Conservation (phyloP, 192 early-diverging fungal species). For the Podila epicladia region DNA sequence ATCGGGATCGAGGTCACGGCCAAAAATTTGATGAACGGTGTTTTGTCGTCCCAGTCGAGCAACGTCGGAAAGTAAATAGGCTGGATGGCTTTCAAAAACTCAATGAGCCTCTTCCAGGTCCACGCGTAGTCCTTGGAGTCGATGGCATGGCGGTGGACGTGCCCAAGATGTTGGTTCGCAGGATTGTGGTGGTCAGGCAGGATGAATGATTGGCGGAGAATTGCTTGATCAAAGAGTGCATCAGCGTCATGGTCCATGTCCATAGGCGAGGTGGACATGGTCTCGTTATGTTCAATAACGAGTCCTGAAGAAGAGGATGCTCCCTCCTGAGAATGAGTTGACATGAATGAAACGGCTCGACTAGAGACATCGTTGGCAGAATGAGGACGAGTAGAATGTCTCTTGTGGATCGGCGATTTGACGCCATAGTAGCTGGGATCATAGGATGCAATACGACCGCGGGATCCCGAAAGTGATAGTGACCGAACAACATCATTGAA, state of each 20-base stretch:
- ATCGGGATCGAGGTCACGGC: slow-evolving; percentile 64
- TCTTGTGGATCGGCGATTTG: slow-evolving; percentile 14
- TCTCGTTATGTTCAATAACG: not conserved
- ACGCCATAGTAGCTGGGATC: slow-evolving; percentile 48
- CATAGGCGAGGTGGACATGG: slow-evolving; percentile 9
- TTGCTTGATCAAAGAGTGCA: slow-evolving; percentile 10
- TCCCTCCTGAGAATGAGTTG: not conserved
- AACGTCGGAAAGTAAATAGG: slow-evolving; percentile 66
- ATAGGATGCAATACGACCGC: slow-evolving; percentile 23
- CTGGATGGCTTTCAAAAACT: slow-evolving; percentile 25
- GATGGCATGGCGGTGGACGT: slow-evolving; percentile 4
- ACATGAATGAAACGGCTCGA: not conserved
- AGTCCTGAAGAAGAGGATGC: not conserved
- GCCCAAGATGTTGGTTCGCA: slow-evolving; percentile 24
- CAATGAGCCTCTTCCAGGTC: not conserved
- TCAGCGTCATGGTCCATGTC: slow-evolving; percentile 6
- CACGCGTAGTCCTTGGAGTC: slow-evolving; percentile 1
- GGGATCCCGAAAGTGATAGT: slow-evolving; percentile 32
- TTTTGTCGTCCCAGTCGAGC: slow-evolving; percentile 60
- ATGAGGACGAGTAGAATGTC: not conserved
- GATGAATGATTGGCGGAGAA: slow-evolving; percentile 31
- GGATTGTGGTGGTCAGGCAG: slow-evolving; percentile 32
- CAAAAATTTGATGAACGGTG: slow-evolving; percentile 55
- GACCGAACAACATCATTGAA: slow-evolving; percentile 49
- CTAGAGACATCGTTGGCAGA: not conserved